phyloP scores from a whole-genome alignment of 2,329 filamentous ascomycete species.

The Coniochaeta ligniaria region DNA sequence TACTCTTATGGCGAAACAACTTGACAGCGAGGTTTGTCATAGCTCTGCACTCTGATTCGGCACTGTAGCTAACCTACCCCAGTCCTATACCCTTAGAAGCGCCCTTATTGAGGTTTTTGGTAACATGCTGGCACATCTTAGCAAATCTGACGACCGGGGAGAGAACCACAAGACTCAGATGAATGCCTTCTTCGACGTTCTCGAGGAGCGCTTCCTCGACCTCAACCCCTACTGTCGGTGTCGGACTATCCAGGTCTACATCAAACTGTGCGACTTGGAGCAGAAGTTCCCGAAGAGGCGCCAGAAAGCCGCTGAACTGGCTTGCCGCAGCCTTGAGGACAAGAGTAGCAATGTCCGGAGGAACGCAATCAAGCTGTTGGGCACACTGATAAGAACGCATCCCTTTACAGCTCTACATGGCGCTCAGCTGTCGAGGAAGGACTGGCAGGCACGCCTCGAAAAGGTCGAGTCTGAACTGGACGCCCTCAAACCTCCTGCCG shows the following conservation, averaged over 20 bases:
- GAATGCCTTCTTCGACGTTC: conserved; percentile 92
- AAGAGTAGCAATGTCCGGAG: conserved; percentile 96
- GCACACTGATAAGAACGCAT: conserved; percentile 84
- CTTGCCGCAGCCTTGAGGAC: conserved; percentile 84
- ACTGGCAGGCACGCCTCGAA: conserved; percentile 79
- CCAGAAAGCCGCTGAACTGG: conserved; percentile 80
- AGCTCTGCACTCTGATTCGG: neutral
- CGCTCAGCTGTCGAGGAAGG: conserved; percentile 73
- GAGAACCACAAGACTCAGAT: conserved; percentile 94
- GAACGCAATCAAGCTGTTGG: conserved; percentile 90
- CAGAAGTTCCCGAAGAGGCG: conserved; percentile 92
- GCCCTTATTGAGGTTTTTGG: conserved; percentile 95
- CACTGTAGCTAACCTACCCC: conserved; percentile 15
- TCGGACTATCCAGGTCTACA: conserved; percentile 86
- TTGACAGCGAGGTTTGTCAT: conserved; percentile 75
- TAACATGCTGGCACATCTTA: conserved; percentile 86
- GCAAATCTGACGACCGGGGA: conserved; percentile 81
- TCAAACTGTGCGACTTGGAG: conserved; percentile 87
- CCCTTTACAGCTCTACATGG: conserved; percentile 91
- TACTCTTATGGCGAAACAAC: conserved; percentile 85
- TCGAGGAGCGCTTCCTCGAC: conserved; percentile 93
- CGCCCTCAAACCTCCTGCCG: conserved; percentile 70
- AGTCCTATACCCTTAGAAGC: conserved; percentile 89
- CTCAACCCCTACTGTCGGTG: conserved; percentile 95
- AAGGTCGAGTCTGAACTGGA: conserved; percentile 78